Evolutionary conservation across 1,284 basidiomycete genomes (phyloP).

Genomic region (Ustilago shanxiensis): DNA sequence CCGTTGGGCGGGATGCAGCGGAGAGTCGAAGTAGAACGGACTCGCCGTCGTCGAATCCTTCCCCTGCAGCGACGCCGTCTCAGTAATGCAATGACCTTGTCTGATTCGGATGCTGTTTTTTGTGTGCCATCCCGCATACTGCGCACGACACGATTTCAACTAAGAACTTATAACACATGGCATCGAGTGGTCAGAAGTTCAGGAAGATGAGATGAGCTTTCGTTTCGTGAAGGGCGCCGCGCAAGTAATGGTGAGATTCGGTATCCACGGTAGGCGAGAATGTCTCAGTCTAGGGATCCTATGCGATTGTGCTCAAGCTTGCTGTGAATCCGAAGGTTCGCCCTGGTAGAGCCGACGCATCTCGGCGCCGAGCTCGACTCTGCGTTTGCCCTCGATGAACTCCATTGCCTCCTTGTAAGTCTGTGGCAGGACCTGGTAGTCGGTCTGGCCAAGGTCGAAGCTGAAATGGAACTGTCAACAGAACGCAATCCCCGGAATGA

Average conservation of each 20-base stretch:
- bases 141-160: conserved; percentile 14
- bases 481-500: too few relatives aligned
- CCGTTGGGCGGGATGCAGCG: conserved; percentile 21
- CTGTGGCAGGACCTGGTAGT: conserved; percentile 42
- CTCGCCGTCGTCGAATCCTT: conserved; percentile 26
- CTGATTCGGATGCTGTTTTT: not conserved
- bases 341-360: conserved; percentile 54
- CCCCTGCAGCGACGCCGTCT: conserved; percentile 15
- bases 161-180: not conserved
- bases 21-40: conserved; percentile 33
- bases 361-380: conserved; percentile 56
- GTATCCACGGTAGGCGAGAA: too few relatives aligned
- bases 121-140: not conserved
- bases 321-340: conserved; percentile 4
- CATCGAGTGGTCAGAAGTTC: not conserved
- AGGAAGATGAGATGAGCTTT: too few relatives aligned
- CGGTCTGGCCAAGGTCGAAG: conserved; percentile 54
- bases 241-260: too few relatives aligned
- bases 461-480: conserved; percentile 58
- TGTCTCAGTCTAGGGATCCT: too few relatives aligned
- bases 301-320: not conserved
- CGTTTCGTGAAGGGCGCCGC: too few relatives aligned
- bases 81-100: conserved; percentile 3
- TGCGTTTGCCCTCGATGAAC: conserved; percentile 63
- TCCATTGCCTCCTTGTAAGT: conserved; percentile 64